Conservation (phyloP, 1,284 basidiomycete genomes). For the Trichosporon sp. region DNA sequence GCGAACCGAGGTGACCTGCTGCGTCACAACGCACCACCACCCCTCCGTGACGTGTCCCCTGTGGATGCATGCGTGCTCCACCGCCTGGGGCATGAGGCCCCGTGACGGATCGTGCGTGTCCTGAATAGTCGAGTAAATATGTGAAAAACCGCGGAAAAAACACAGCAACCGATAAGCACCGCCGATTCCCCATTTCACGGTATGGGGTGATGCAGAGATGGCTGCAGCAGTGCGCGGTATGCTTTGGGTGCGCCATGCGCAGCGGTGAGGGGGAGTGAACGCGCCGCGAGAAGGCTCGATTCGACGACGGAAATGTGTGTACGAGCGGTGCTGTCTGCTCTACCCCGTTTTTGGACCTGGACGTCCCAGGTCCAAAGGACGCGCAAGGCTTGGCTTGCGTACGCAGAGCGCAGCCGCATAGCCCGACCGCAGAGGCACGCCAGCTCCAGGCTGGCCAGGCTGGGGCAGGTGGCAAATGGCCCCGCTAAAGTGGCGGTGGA, state of each 20-base stretch:
- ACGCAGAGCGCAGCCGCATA: neutral
- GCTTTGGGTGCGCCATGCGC: neutral
- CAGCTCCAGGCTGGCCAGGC: too few species aligned
- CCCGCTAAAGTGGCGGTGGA: neutral
- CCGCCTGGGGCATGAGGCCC: neutral
- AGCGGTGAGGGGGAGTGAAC: neutral
- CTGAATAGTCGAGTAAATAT: neutral
- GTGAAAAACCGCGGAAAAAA: neutral
- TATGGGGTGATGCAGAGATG: neutral
- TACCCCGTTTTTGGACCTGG: too few species aligned
- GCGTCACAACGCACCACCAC: neutral
- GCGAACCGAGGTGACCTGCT: neutral
- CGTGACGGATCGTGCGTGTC: neutral
- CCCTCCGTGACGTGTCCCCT: neutral
- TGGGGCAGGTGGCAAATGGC: neutral
- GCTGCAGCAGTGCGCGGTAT: neutral
- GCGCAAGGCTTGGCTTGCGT: neutral
- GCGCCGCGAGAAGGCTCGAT: too few species aligned
- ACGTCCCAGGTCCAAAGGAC: neutral
- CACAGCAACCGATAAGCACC: too few species aligned
- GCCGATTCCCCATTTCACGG: too few species aligned
- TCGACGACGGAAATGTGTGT: too few species aligned
- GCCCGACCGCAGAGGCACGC: neutral
- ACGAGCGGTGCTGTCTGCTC: too few species aligned
- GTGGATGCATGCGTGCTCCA: neutral